Base-by-base conservation (phyloP, 192 early-diverging fungal genomes). In the Coemansia sp. region DNA sequence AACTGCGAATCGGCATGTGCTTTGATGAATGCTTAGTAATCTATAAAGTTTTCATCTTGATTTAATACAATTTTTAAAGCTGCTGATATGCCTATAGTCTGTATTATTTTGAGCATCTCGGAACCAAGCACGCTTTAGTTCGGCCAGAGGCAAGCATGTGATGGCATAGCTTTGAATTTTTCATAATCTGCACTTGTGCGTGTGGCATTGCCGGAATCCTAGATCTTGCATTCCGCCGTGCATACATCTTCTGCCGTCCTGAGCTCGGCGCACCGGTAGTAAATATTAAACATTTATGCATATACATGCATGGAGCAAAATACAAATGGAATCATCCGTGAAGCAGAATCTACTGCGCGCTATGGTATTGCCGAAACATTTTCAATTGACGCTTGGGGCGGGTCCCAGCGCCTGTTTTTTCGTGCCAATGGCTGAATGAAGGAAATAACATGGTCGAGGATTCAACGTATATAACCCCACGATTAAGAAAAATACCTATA, bases 291-390 rank as follows among this genome's bases (percentile, higher is more conserved):
- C 14, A n/a, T n/a, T 44, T 4, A 44, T 20, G 47, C 47, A 48
- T 18, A 18, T 21, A 18, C 7, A 48, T 48, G 47, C 12, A 46
- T n/a, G 31, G n/a, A n/a, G 37, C 5, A 23, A 56, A 56, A 17
- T 31, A 9, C 55, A 56, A 56, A 31, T 56, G 55, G 18, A 56
- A 56, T 56, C 34, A 37, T 37, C 52, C 52, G 14, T 25, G 28
- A 12, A n/a, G 42, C 37, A 56, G n/a, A 25, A 38, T 37, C 9
- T 56, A 56, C 55, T 56, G 55, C 55, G 21, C 21, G 17, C 15
- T 11, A 15, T 17, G 42, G 14, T 46, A 46, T 46, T 46, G 42
- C 42, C 42, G 42, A 46, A 12, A 46, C 14, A n/a, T 46, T 46
- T 46, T 46, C 31, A 34, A 34, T 34, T 34, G 31, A 34, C 31